Evolutionary conservation across 352 stramenopile genomes (phyloP).

Genomic region (Pythium rishiriense): DNA sequence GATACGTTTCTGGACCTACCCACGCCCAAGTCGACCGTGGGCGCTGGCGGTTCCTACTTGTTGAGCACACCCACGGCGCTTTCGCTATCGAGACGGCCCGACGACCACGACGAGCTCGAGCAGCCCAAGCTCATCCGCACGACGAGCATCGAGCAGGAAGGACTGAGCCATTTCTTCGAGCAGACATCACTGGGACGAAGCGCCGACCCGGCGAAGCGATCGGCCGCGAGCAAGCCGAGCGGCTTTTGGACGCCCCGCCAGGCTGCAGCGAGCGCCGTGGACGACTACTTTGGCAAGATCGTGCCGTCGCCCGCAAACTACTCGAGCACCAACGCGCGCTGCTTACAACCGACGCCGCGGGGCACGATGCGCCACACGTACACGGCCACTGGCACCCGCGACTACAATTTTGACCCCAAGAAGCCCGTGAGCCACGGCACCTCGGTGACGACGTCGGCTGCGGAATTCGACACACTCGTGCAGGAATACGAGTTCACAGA

Average conservation of each 20-base stretch:
- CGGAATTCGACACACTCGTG: conserved; percentile 76
- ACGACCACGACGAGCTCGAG: conserved; percentile 22
- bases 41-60: conserved; percentile 5
- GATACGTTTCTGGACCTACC: conserved; percentile 78
- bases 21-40: conserved; percentile 54
- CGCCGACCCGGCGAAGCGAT: background rate
- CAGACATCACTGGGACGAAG: conserved; percentile 51
- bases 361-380: conserved; percentile 31
- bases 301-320: conserved; percentile 26
- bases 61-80: conserved; percentile 2
- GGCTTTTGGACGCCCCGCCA: conserved; percentile 13
- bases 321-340: conserved; percentile 1
- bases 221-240: background rate
- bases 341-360: conserved; percentile 33
- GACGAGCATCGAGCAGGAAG: conserved; percentile 75
- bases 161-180: conserved; percentile 72
- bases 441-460: conserved; percentile 18
- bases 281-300: conserved; percentile 57
- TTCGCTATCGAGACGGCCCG: conserved; percentile 22
- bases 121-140: conserved; percentile 65
- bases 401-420: conserved; percentile 46
- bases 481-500: conserved; percentile 82
- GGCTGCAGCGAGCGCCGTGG: conserved; percentile 38
- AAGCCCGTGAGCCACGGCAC: conserved; percentile 19
- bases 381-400: conserved; percentile 1